These are phyloP conservation scores for Leccinum subrobustum DNA, from an alignment of 1,284 basidiomycete genomes.

Conservation along the genomic window DNA sequence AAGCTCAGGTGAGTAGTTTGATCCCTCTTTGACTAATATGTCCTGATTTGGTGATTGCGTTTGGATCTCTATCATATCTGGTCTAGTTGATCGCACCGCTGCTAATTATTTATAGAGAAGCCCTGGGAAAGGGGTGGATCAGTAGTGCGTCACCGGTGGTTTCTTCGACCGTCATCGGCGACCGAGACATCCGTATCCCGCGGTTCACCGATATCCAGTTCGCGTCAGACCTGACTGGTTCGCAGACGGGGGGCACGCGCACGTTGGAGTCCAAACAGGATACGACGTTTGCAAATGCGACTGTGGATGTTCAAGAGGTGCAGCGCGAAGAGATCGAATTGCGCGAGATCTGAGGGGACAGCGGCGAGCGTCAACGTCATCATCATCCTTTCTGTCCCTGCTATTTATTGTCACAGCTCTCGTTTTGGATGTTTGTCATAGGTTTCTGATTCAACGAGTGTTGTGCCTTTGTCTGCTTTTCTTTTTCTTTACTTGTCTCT, in stretches of 20 bases:
- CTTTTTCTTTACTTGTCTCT: background rate
- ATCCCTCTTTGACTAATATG: background rate
- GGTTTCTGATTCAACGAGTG: background rate
- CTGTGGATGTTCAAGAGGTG: constrained; percentile 1
- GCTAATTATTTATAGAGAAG: constrained; percentile 30
- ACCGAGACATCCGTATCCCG: constrained; percentile 13
- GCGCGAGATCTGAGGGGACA: constrained; percentile 62
- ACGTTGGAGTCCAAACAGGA: constrained; percentile 15
- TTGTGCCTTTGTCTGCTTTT: background rate
- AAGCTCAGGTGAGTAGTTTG: constrained; percentile 23
- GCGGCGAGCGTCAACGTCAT: background rate
- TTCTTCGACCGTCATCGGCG: constrained; percentile 2
- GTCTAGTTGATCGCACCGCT: constrained; percentile 29
- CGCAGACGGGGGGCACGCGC: background rate
- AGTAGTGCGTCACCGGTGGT: constrained; percentile 14
- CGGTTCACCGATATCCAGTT: constrained; percentile 31
- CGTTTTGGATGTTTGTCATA: background rate
- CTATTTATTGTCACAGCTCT: background rate
- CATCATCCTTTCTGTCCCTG: background rate
- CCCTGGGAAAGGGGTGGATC: constrained; percentile 31
- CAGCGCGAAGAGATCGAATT: constrained; percentile 61
- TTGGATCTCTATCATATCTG: constrained; percentile 3
- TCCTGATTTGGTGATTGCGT: background rate
- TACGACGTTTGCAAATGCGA: background rate
- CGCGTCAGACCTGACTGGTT: constrained; percentile 15